Percentiles rank a stretch among this genome's conserved stretches.
Evolutionary conservation across 805 yeast species (phyloP).

Genomic region (Yamadazyma takamatsuzukensis): DNA sequence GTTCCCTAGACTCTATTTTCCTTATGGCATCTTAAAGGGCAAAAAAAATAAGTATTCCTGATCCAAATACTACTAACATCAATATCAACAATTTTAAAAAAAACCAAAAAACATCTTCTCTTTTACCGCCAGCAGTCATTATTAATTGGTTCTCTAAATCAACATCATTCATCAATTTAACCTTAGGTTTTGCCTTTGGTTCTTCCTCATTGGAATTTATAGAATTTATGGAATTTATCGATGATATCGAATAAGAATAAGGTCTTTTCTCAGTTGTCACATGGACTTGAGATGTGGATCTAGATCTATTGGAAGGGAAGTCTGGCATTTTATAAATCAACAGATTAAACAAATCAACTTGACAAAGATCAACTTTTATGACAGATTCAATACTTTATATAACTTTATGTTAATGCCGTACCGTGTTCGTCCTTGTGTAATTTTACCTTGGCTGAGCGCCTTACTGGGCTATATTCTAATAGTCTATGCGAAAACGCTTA

Average conservation of each 20-base stretch:
- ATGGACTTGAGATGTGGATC: conserved; percentile 8
- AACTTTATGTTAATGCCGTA: too few species aligned
- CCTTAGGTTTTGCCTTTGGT: conserved; percentile 17
- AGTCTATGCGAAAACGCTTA: too few species aligned
- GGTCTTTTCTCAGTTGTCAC: conserved; percentile 8
- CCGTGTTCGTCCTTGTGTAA: too few species aligned
- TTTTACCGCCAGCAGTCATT: conserved; percentile 34
- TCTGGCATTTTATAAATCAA: too few species aligned
- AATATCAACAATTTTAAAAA: conserved; percentile 27
- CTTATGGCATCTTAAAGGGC: conserved; percentile 21
- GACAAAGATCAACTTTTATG: too few species aligned
- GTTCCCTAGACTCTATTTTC: too few species aligned
- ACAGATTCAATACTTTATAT: too few species aligned
- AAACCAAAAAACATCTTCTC: conserved; percentile 30
- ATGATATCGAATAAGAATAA: conserved; percentile 10
- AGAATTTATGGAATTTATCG: conserved; percentile 9
- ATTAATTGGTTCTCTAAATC: conserved; percentile 38
- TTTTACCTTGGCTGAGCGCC: too few species aligned
- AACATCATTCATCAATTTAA: conserved; percentile 23
- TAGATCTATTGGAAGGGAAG: conserved; percentile 9
- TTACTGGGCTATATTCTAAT: too few species aligned
- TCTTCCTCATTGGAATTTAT: conserved; percentile 4
- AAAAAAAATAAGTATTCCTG: conserved; percentile 32
- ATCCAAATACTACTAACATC: conserved; percentile 26
- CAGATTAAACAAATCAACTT: too few species aligned